Conservation (phyloP, 768 basidiomycete species). For the Trametes coccinea region DNA sequence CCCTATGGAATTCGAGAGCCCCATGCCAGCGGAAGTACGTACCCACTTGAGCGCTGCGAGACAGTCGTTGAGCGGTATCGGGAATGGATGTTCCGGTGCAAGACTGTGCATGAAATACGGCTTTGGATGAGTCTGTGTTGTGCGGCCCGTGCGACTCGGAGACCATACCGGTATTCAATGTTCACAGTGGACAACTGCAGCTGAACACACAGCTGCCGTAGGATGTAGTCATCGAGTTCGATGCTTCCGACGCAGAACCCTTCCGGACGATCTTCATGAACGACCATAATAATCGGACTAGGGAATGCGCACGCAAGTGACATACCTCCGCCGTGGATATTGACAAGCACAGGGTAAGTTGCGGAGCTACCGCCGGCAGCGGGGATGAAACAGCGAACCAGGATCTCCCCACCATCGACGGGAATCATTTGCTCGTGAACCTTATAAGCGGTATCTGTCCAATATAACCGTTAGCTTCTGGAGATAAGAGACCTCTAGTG, state of each 20-base stretch:
- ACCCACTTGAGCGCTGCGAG: conserved; percentile 30
- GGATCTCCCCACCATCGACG: no score
- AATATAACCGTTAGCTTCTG: no score
- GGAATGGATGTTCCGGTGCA: conserved; percentile 30
- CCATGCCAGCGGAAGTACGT: not conserved
- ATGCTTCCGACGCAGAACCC: conserved; percentile 11
- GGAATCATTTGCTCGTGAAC: no score
- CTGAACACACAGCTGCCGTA: conserved; percentile 22
- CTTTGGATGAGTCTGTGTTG: no score
- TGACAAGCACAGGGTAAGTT: conserved; percentile 11
- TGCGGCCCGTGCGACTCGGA: not conserved
- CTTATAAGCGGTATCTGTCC: no score
- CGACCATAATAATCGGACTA: no score
- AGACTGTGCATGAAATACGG: conserved; percentile 13
- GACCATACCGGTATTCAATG: conserved; percentile 9
- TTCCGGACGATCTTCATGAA: not conserved
- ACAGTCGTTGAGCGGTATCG: conserved; percentile 25
- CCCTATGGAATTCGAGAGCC: not conserved
- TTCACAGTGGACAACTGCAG: conserved; percentile 25
- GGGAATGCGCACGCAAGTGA: no score
- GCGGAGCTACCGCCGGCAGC: not conserved
- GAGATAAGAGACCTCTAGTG: not conserved
- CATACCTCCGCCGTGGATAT: conserved; percentile 22
- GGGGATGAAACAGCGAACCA: conserved; percentile 1
- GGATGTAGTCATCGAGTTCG: conserved; percentile 24